Base-by-base conservation (phyloP, 2,329 filamentous ascomycete genomes). In the Magnaporthales sp. region DNA sequence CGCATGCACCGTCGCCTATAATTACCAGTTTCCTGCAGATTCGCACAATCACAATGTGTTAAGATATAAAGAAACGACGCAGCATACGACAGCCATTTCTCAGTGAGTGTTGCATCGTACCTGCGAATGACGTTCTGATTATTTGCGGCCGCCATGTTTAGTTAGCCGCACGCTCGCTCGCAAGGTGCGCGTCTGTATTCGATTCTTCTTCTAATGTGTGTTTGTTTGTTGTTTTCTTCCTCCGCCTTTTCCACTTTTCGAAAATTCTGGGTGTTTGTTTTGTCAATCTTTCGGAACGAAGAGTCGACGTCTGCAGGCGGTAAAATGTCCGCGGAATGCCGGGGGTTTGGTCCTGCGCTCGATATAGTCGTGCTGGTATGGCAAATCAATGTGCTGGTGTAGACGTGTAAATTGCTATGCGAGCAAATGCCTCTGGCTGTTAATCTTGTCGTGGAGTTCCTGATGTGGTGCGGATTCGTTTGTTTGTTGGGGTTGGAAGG, bases 1-100 rank as follows among this genome's bases (percentile, higher is more conserved):
- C 95, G 80, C 95, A 99, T 72, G 95, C 95, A 82, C 95, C 95
- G 66, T 97, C 93, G 69, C 93, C 93, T 74, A 97, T 97, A 73
- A 97, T 97, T 74, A 97, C 93, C 75, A 97, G 84, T 82, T 97
- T 97, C 83, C 93, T 97, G 76, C 22, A n/a, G 22, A n/a, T 60
- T 60, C 8, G 13, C 22, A 19, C n/a, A 6, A n/a, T 7, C 32
- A 38, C 2, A 64, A 11, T 26, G 32, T 19, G 62, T 38, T 46
- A 38, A n/a, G 32, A 54, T 32, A 22, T n/a, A 10, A 13, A 54
- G 19, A 63, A 30, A 30, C 30, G 30, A 38, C 9, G 30, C 4
- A 62, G 30, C n/a, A 24, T 9, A 24, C 11, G 13, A 63, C 27
- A 8, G 22, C 11, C 31, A 63, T 63, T 22, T 3, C 11, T 26